A percentile compares a stretch with the other conserved stretches of the same genome.
These are phyloP conservation scores for Ophiostoma ulmi DNA, from an alignment of 2,329 filamentous ascomycete genomes.

Conservation along the genomic window DNA sequence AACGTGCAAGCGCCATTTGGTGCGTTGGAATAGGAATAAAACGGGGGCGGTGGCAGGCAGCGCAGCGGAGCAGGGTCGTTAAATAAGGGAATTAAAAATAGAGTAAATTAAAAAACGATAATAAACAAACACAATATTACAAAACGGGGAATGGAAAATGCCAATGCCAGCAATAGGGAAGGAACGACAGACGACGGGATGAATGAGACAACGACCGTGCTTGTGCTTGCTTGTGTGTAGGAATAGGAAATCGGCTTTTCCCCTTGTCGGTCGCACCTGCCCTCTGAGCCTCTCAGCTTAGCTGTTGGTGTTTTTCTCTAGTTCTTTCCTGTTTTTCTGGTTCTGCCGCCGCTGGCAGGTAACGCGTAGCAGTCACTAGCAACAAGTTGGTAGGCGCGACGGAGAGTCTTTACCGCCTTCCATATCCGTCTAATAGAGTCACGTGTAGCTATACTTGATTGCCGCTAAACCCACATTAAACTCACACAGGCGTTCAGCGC, in stretches of 20 bases:
- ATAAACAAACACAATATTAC: background rate
- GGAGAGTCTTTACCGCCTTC: conserved; percentile 11
- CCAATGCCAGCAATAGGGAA: background rate
- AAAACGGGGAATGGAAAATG: background rate
- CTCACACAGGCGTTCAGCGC: background rate
- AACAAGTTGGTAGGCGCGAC: background rate
- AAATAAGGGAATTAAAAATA: background rate
- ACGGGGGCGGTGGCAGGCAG: conserved; percentile 10
- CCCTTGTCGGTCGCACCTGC: conserved; percentile 8
- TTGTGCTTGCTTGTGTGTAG: too few species aligned
- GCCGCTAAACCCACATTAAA: background rate
- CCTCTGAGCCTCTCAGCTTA: background rate
- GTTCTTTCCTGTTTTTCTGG: background rate
- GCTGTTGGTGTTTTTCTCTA: background rate
- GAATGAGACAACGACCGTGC: background rate
- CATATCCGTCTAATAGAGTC: background rate
- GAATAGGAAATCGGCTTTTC: background rate
- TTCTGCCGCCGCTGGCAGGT: conserved; percentile 1
- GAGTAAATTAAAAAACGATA: conserved; percentile 6
- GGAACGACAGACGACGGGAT: background rate
- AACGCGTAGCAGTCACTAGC: background rate
- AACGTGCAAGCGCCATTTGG: conserved; percentile 49
- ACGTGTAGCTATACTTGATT: background rate
- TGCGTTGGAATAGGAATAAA: background rate
- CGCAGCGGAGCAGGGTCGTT: background rate